phyloP scores from a whole-genome alignment of 768 basidiomycete genomes.

The Arthromyces matolae region DNA sequence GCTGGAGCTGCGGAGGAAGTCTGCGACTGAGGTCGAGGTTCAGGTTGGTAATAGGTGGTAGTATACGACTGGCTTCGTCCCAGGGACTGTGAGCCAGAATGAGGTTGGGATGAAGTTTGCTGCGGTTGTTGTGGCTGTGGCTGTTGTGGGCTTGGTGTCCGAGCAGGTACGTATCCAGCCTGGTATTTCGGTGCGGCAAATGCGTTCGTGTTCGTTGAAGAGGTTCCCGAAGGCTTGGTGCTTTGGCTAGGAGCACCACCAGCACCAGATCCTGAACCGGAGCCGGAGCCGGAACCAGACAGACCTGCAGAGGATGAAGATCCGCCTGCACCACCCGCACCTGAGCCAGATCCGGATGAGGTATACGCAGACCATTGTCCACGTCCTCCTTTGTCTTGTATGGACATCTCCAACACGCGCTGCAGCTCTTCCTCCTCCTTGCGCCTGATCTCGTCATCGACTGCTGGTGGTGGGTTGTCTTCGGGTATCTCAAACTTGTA shows the following conservation, averaged over 20 bases:
- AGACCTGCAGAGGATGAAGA: conserved; percentile 25
- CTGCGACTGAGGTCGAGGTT: conserved; percentile 15
- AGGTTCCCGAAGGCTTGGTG: conserved; percentile 14
- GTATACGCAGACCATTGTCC: conserved; percentile 47
- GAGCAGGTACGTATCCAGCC: conserved; percentile 56
- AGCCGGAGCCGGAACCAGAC: conserved; percentile 18
- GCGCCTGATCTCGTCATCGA: conserved; percentile 76
- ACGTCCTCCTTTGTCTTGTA: conserved; percentile 86
- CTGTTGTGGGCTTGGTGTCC: conserved; percentile 41
- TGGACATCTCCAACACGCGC: conserved; percentile 88
- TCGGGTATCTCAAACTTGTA: conserved; percentile 64
- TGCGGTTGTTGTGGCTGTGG: conserved; percentile 17
- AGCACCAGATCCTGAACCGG: conserved; percentile 9
- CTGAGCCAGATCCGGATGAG: conserved; percentile 23
- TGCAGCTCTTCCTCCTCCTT: conserved; percentile 94
- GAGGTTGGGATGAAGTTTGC: conserved; percentile 3
- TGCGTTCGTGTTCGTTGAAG: conserved; percentile 14
- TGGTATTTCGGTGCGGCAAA: conserved; percentile 38
- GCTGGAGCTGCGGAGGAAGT: conserved; percentile 7
- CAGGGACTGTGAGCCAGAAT: too few species aligned
- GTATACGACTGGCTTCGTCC: conserved; percentile 15
- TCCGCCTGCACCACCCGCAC: conserved; percentile 24
- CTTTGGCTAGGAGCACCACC: conserved; percentile 16
- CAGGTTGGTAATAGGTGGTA: conserved; percentile 11
- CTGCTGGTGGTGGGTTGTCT: conserved; percentile 63